These are phyloP conservation scores for Ganoderma sinense DNA, from an alignment of 1,284 basidiomycete species.

Conservation along the genomic window DNA sequence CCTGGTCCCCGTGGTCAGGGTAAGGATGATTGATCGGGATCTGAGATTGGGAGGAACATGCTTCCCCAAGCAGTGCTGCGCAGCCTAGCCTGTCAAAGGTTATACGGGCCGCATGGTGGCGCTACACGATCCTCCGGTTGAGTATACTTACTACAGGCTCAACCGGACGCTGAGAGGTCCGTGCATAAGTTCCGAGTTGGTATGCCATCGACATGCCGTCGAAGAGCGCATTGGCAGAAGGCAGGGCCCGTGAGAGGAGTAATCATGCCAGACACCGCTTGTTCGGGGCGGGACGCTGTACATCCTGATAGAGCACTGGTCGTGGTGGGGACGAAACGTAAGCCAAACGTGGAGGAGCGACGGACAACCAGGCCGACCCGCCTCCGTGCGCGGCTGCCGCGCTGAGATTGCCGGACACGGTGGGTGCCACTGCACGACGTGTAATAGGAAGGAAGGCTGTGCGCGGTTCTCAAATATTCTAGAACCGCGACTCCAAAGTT, in stretches of 20 bases:
- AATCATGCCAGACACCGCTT: not conserved
- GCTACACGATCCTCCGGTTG: not conserved
- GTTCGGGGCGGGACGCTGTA: not conserved
- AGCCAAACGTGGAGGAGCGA: not conserved
- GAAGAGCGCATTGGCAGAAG: not conserved
- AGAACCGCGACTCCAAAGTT: not conserved
- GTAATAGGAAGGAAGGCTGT: not conserved
- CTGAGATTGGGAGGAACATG: not conserved
- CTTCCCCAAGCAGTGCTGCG: constrained; percentile 4
- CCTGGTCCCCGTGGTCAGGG: too few relatives aligned
- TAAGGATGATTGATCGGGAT: constrained; percentile 4
- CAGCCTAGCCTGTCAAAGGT: not conserved
- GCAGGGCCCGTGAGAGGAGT: not conserved
- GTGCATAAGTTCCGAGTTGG: not conserved
- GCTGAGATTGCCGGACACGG: not conserved
- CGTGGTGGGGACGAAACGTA: not conserved
- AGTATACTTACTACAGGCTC: too few relatives aligned
- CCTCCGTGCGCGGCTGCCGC: not conserved
- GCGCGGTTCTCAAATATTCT: not conserved
- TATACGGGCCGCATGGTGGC: not conserved
- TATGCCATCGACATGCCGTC: not conserved
- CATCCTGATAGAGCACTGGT: not conserved
- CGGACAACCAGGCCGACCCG: not conserved
- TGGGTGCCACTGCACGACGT: not conserved
- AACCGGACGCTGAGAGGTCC: not conserved